These are phyloP conservation scores for Penicillium riverlandense DNA, from an alignment of 495 filamentous ascomycete species.

Conservation along the genomic window DNA sequence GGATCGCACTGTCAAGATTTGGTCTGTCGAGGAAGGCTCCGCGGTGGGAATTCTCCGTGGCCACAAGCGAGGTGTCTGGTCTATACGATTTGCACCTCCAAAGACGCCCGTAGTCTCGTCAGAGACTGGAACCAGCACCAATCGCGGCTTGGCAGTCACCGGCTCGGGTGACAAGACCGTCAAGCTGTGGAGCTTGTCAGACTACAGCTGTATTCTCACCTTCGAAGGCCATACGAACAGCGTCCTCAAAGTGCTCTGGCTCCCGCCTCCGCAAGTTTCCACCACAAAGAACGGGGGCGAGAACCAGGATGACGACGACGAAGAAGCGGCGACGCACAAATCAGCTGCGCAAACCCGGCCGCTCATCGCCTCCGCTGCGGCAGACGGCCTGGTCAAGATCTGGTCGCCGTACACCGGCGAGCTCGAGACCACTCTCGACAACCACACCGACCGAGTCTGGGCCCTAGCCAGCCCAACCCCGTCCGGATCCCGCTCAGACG, in stretches of 20 bases:
- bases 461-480: constrained; percentile 64
- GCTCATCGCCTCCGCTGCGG: constrained; percentile 78
- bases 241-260: constrained; percentile 88
- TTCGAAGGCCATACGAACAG: constrained; percentile 96
- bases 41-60: constrained; percentile 82
- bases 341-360: constrained; percentile 31
- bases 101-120: constrained; percentile 67
- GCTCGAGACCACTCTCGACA: constrained; percentile 80
- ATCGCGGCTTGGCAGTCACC: constrained; percentile 71
- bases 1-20: constrained; percentile 94
- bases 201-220: constrained; percentile 88
- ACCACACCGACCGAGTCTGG: constrained; percentile 92
- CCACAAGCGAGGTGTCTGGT: constrained; percentile 92
- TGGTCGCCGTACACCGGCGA: constrained; percentile 84
- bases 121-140: constrained; percentile 51
- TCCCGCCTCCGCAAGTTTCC: constrained; percentile 52
- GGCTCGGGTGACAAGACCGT: constrained; percentile 93
- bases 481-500: constrained; percentile 36
- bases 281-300: constrained; percentile 20
- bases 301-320: constrained; percentile 21
- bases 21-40: constrained; percentile 82
- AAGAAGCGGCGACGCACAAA: constrained; percentile 10
- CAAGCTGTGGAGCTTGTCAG: constrained; percentile 87
- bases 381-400: constrained; percentile 93
- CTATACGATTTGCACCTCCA: constrained; percentile 76